Evolutionary conservation across 768 basidiomycete species (phyloP), one percentile per base, ranked within the genome.

Genomic region (Auriculariales sp.): DNA sequence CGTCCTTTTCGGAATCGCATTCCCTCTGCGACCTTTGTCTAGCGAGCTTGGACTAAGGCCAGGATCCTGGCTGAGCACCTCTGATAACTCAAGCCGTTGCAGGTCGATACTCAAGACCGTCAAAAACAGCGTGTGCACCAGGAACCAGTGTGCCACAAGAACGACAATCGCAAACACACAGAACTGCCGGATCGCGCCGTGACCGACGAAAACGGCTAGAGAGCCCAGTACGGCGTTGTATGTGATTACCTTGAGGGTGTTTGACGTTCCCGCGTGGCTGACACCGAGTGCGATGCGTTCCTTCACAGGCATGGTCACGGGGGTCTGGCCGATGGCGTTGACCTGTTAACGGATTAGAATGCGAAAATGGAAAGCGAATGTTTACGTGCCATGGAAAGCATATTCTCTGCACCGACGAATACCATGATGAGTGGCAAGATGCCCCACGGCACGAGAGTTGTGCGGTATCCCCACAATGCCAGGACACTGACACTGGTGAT

Each of bases 351-450:
- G 7, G 50, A 53, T 24, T 59, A 52, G 33, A 59, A 57, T 47
- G 58, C 59, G 48, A 61, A 54, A 30, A 54, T 53, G 55, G 30
- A 17, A 33, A 17, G 49, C 17, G 6, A 30, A 45, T 39, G 22
- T 14, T 28, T 30, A 64, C 80, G 54, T 62, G 91, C 91, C 61
- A 99, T 70, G 58, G 82, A 85, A 61, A 91, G 88, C 93, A 98
- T 97, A 58, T 97, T 98, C 67, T 98, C 94, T 2, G 90, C 86
- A 2, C 94, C 94, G 12, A 94, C 85, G 55, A 98, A 93, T 5
- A 92, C 78, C 47, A 99, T 91, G 31, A 95, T 84, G 51, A 97
- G 85, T 1, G 93, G 93, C 47, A 99, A 70, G 34, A 94, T 66
- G 60, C 86, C 82, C 89, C 84, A 89, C 36, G 89, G 90, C 24